A percentile compares a stretch with the other conserved stretches of the same genome.
These are phyloP conservation scores for Marchantia polymorpha DNA, from an alignment of 225 moss, liverwort and hornwort genomes.

Conservation along the genomic window DNA sequence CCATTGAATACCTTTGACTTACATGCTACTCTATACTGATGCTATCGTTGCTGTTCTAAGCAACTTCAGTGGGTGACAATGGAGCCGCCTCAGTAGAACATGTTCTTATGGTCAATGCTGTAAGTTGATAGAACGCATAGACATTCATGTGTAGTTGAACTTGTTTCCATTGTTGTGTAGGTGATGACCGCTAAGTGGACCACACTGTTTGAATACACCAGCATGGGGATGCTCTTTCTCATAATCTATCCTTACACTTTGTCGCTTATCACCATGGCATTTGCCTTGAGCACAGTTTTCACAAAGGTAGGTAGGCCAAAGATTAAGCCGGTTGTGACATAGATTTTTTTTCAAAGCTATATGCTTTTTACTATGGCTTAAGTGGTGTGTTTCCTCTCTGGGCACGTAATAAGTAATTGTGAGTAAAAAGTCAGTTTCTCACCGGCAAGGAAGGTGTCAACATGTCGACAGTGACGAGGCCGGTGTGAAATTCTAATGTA, in stretches of 20 bases:
- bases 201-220: slow-evolving; percentile 63
- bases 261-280: slow-evolving; percentile 83
- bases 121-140: too few relatives aligned
- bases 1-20: background rate
- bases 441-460: background rate
- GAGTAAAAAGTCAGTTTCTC: background rate
- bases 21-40: background rate
- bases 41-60: background rate
- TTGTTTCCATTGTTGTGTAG: slow-evolving; percentile 32
- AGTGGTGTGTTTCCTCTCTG: background rate
- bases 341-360: background rate
- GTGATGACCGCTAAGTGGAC: slow-evolving; percentile 61
- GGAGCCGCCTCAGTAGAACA: too few relatives aligned
- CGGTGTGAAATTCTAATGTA: too few relatives aligned
- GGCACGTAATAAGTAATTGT: background rate
- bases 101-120: background rate
- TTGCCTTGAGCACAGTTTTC: slow-evolving; percentile 77
- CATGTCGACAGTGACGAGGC: too few relatives aligned
- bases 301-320: slow-evolving; percentile 50
- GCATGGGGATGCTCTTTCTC: slow-evolving; percentile 55
- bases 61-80: background rate
- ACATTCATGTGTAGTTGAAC: background rate
- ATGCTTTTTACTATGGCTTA: background rate
- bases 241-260: slow-evolving; percentile 74
- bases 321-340: background rate